These are phyloP conservation scores for Trichosporon sp. DNA, from an alignment of 1,284 basidiomycete genomes.

Conservation along the genomic window DNA sequence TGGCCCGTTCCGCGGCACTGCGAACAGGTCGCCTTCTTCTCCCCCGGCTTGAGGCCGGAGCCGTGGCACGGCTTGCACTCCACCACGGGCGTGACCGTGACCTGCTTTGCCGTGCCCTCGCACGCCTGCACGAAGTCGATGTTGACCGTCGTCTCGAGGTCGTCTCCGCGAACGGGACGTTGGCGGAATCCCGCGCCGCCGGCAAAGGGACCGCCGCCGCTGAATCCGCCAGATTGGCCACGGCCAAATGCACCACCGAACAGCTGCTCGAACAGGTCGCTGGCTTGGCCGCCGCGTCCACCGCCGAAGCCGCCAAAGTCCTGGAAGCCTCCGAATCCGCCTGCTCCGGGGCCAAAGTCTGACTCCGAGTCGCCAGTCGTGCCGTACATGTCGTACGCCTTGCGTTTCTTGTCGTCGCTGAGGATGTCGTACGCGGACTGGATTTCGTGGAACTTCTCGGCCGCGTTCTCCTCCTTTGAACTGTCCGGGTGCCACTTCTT, in stretches of 20 bases:
- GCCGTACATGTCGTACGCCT: slow-evolving; percentile 92
- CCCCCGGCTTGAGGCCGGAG: slow-evolving; percentile 81
- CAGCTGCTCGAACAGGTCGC: slow-evolving; percentile 83
- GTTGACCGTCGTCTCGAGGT: slow-evolving; percentile 76
- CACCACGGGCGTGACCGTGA: slow-evolving; percentile 79
- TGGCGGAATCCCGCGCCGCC: slow-evolving; percentile 61
- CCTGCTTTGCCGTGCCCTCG: slow-evolving; percentile 78
- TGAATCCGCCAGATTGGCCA: slow-evolving; percentile 37
- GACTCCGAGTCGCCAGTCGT: slow-evolving; percentile 84
- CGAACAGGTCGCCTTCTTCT: slow-evolving; percentile 77
- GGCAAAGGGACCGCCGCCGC: slow-evolving; percentile 47
- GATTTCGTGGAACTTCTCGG: slow-evolving; percentile 94
- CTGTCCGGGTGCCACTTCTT: slow-evolving; percentile 98
- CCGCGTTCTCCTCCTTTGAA: slow-evolving; percentile 86
- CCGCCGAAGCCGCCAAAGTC: slow-evolving; percentile 71
- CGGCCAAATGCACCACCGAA: slow-evolving; percentile 68
- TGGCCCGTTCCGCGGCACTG: slow-evolving; percentile 86
- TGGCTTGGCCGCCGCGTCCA: slow-evolving; percentile 60
- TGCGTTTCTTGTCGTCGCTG: slow-evolving; percentile 91
- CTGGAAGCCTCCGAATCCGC: slow-evolving; percentile 68
- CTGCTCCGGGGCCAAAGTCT: slow-evolving; percentile 66
- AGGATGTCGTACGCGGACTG: slow-evolving; percentile 94
- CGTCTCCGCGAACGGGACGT: slow-evolving; percentile 68
- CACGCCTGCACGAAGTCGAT: slow-evolving; percentile 91
- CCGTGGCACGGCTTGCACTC: slow-evolving; percentile 85